These are phyloP conservation scores for Ceratobasidium sp. DNA, from an alignment of 1,284 basidiomycete genomes.

Conservation along the genomic window DNA sequence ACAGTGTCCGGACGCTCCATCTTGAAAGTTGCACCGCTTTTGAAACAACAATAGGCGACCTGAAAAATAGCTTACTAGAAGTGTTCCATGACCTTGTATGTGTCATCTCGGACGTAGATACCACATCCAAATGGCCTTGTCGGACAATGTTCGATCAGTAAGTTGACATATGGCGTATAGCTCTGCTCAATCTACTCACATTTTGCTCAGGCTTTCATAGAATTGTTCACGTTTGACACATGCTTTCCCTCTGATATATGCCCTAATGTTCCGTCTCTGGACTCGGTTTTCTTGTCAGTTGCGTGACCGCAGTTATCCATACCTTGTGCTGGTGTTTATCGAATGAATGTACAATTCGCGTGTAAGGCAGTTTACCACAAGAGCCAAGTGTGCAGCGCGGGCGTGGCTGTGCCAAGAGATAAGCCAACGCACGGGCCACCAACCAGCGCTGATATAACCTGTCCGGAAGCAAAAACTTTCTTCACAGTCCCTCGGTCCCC, in stretches of 20 bases:
- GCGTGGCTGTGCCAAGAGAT: neutral
- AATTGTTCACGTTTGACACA: too few species aligned
- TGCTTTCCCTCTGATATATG: too few species aligned
- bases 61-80: neutral
- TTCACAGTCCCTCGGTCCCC: conserved; percentile 40
- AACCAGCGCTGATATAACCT: conserved; percentile 8
- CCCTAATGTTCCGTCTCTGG: too few species aligned
- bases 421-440: conserved; percentile 30
- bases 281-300: too few species aligned
- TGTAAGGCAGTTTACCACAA: too few species aligned
- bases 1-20: neutral
- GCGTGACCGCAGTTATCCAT: too few species aligned
- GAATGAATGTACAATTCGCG: too few species aligned
- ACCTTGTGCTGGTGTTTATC: too few species aligned
- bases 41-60: neutral
- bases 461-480: conserved; percentile 17
- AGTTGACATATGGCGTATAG: neutral
- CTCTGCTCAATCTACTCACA: too few species aligned
- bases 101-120: neutral
- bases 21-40: neutral
- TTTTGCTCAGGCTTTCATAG: too few species aligned
- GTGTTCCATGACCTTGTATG: neutral
- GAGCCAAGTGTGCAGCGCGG: too few species aligned
- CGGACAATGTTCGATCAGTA: neutral
- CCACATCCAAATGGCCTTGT: neutral